Evolutionary conservation across 2,329 filamentous ascomycete species (phyloP).

Genomic region (Exophiala bonariae): DNA sequence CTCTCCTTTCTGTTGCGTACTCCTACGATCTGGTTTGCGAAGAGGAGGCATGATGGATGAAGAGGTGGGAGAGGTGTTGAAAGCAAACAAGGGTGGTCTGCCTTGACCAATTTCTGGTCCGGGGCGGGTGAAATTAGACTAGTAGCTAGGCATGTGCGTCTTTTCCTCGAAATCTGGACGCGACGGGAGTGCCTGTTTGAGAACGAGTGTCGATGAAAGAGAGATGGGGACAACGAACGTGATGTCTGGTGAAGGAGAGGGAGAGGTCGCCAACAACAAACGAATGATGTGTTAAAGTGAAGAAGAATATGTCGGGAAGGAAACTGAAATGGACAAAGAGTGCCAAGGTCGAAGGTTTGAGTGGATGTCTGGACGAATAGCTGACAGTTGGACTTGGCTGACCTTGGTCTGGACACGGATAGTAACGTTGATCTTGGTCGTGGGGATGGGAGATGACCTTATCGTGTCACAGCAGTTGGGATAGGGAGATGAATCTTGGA

Average conservation of each 20-base stretch:
- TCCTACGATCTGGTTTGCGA: constrained; percentile 22
- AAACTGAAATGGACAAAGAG: not conserved
- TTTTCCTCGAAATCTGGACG: too few species aligned
- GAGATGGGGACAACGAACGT: too few species aligned
- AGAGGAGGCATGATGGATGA: constrained; percentile 24
- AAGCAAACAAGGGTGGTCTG: constrained; percentile 11
- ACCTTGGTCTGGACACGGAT: too few species aligned
- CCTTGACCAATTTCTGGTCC: constrained; percentile 12
- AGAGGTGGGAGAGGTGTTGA: constrained; percentile 8
- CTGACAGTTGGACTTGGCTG: not conserved
- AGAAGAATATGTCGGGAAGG: not conserved
- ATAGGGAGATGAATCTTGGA: too few species aligned
- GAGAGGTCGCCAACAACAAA: not conserved
- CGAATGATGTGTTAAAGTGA: not conserved
- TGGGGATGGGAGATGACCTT: too few species aligned
- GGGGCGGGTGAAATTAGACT: constrained; percentile 12
- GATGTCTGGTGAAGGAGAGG: not conserved
- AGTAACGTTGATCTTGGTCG: too few species aligned
- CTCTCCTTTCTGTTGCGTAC: constrained; percentile 1
- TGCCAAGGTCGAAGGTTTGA: not conserved
- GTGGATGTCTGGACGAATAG: constrained; percentile 1
- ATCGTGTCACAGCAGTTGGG: too few species aligned
- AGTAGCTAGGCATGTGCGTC: constrained; percentile 4
- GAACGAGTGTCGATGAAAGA: too few species aligned
- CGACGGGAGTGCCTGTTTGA: too few species aligned